Percentiles rank a stretch among this genome's conserved stretches.
Conservation (phyloP, 2,329 filamentous ascomycete species). For the Colletotrichum abscissum region DNA sequence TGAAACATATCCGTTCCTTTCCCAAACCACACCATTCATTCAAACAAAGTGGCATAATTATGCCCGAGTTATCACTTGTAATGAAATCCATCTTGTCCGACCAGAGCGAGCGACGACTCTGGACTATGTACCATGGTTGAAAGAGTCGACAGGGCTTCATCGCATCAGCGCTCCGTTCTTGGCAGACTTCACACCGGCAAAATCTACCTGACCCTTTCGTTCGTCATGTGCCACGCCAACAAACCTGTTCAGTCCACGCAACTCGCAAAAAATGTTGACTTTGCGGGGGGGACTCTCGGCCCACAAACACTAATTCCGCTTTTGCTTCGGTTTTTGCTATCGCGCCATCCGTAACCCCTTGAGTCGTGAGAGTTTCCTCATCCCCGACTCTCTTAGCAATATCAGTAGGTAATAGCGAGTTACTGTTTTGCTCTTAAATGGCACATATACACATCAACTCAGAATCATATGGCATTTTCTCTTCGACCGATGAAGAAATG, state of each 20-base stretch:
- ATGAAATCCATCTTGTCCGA: background rate
- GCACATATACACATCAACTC: background rate
- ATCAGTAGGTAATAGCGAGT: background rate
- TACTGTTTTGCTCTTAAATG: background rate
- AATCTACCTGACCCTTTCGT: background rate
- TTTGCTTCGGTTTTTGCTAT: background rate
- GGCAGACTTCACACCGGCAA: conserved; percentile 2
- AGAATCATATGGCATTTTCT: background rate
- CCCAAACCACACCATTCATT: conserved; percentile 21
- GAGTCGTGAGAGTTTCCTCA: conserved; percentile 8
- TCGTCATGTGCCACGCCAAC: conserved; percentile 17
- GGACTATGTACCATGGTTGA: no score
- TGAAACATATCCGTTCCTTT: conserved; percentile 27
- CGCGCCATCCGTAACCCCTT: background rate
- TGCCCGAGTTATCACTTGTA: background rate
- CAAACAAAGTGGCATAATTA: background rate
- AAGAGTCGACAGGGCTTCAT: background rate
- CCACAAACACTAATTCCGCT: conserved; percentile 4
- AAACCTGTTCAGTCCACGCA: conserved; percentile 16
- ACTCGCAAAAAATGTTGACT: conserved; percentile 15
- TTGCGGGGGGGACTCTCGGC: conserved; percentile 10
- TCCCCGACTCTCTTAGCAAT: background rate
- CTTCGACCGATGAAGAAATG: background rate
- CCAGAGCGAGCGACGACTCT: no score
- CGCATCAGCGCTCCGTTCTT: background rate